Base-by-base conservation (phyloP, 2,329 filamentous ascomycete genomes). In the Colletotrichum noveboracense region DNA sequence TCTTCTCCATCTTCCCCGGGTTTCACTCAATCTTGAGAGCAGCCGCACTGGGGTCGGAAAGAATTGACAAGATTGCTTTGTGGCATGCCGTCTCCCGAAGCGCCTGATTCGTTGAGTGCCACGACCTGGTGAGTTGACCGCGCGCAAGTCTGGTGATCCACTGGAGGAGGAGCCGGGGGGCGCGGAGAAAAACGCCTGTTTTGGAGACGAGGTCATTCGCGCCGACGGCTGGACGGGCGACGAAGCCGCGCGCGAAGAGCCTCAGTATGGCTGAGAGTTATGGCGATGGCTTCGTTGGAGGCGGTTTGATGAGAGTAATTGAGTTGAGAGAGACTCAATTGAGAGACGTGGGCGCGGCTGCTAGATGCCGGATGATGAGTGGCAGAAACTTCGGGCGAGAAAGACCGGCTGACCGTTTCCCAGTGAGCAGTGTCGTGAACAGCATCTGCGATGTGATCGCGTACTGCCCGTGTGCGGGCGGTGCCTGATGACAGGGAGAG, bases 401-500 rank as follows among this genome's bases (percentile, higher is more conserved):
- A 8, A 32, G 56, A 30, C 8, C 21, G 21, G 70, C 74, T 76
- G 58, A 74, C 70, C 24, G 12, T 26, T 60, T 6, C 38, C 72
- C 78, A 88, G 87, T 78, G 83, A 86, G 78, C 87, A 85, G 62
- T 89, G 87, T 79, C 86, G 87, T 76, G 85, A 87, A 74, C 85
- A 88, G 78, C 87, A 88, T 78, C 79, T 88, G 18, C 87, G 86
- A 82, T 89, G 87, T 86, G 67, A 78, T 32, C 77, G 77, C 56
- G 68, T 71, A 10, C 69, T 78, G 16, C 77, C 77, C 58, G 26
- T 75, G 21, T 78, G 77, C 38, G 76, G 75, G 28, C 77, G 75
- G 12, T 78, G 77, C 30, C 30, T 75, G 66, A 66, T 75, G 67
- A 77, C 71, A 14, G 72, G 75, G 21, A 68, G 72, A 61, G 77